Percentiles rank a stretch among this genome's conserved stretches.
phyloP scores from a whole-genome alignment of 495 filamentous ascomycete genomes.

The Trypethelium eluteriae region DNA sequence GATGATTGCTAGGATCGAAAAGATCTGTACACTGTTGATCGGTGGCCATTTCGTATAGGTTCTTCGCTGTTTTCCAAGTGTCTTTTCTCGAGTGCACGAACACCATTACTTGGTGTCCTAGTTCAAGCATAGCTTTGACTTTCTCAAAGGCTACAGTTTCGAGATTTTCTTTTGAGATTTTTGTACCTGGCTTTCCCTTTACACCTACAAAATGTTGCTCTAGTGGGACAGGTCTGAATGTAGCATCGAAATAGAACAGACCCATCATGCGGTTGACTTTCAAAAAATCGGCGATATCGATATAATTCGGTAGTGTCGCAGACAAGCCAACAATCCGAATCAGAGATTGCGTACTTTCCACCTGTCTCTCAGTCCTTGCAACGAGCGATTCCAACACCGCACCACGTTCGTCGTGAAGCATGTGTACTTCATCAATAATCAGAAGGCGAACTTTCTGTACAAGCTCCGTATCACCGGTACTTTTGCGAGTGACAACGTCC shows the following conservation, averaged over 20 bases:
- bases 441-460: constrained; percentile 94
- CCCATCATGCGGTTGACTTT: constrained; percentile 91
- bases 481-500: constrained; percentile 96
- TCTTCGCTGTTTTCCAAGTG: constrained; percentile 78
- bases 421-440: constrained; percentile 98
- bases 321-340: constrained; percentile 94
- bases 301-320: constrained; percentile 89
- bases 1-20: constrained; percentile 67
- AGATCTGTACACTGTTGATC: constrained; percentile 70
- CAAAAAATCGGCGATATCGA: constrained; percentile 93
- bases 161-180: constrained; percentile 74
- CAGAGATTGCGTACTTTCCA: constrained; percentile 94
- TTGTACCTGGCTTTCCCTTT: constrained; percentile 78
- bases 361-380: constrained; percentile 87
- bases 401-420: constrained; percentile 96
- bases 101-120: constrained; percentile 93
- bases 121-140: constrained; percentile 82
- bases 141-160: constrained; percentile 85
- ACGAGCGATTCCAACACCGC: constrained; percentile 93
- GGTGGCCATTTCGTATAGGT: constrained; percentile 74
- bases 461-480: constrained; percentile 92
- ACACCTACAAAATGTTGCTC: constrained; percentile 97
- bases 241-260: constrained; percentile 93
- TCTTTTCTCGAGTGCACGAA: constrained; percentile 97
- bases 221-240: constrained; percentile 90